phyloP scores from a whole-genome alignment of 805 yeast species.

The Yarrowia osloensis region DNA sequence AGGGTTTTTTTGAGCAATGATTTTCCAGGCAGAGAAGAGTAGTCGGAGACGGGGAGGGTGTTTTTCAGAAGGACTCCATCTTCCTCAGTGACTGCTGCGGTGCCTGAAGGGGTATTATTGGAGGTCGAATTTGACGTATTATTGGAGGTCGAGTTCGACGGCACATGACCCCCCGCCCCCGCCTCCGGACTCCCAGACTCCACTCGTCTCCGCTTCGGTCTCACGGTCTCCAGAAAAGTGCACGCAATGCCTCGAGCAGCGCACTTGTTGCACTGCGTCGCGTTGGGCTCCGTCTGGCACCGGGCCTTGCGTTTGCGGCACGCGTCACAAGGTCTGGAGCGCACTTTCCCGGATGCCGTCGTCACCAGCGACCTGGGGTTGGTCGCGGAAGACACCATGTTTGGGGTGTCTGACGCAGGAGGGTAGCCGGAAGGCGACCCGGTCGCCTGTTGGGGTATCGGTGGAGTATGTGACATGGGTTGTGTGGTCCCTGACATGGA shows the following conservation, averaged over 20 bases:
- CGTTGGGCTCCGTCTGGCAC: conserved; percentile 63
- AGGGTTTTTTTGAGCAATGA: conserved; percentile 67
- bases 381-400: conserved; percentile 8
- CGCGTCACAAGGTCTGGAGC: conserved; percentile 70
- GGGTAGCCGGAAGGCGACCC: too few relatives aligned
- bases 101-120: background rate
- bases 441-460: too few relatives aligned
- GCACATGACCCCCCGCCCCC: too few relatives aligned
- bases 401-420: background rate
- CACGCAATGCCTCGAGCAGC: conserved; percentile 73
- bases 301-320: conserved; percentile 79
- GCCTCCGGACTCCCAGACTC: background rate
- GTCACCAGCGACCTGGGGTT: background rate
- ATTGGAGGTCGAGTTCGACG: too few relatives aligned
- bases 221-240: conserved; percentile 49
- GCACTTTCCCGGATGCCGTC: conserved; percentile 32
- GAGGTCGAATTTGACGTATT: background rate
- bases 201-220: background rate
- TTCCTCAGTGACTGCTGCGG: background rate
- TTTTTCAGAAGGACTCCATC: background rate
- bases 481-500: too few relatives aligned
- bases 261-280: conserved; percentile 68
- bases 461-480: background rate
- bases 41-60: conserved; percentile 60
- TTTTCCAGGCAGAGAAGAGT: conserved; percentile 61